Evolutionary conservation across 192 early-diverging fungal species (phyloP).

Genomic region (Coemansia sp.): DNA sequence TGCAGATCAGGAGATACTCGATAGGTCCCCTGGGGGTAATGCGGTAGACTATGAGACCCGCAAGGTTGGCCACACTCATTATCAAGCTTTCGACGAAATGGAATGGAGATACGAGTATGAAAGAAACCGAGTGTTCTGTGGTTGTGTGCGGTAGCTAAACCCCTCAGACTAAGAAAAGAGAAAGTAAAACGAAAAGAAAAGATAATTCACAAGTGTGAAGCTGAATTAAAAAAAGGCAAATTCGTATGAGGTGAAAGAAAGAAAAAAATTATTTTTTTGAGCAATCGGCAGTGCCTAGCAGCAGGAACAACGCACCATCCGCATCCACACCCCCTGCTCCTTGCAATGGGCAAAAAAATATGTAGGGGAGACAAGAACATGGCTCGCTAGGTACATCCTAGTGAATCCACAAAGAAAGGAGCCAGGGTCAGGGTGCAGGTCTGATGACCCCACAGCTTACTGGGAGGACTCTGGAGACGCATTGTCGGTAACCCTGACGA

Average conservation of each 20-base stretch:
- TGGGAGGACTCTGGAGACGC: neutral
- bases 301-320: no score
- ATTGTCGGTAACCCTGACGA: conserved; percentile 42
- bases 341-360: no score
- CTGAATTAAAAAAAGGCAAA: neutral
- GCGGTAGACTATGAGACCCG: conserved; percentile 74
- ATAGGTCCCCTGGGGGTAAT: conserved; percentile 56
- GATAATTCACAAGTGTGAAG: neutral
- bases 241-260: conserved; percentile 1
- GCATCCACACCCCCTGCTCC: no score
- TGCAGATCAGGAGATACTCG: conserved; percentile 76
- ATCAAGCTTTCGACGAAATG: conserved; percentile 4
- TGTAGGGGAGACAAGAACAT: no score
- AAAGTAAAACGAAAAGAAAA: no score
- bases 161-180: neutral
- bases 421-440: no score
- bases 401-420: no score
- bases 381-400: no score
- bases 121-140: neutral
- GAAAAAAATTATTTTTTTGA: conserved; percentile 3
- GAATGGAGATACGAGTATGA: conserved; percentile 5
- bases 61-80: conserved; percentile 44
- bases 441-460: no score
- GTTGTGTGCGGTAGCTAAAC: conserved; percentile 1
- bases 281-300: neutral